Evolutionary conservation across 441 rosid species (phyloP), one percentile per base, ranked within the genome.

Genomic region (Populus tomentosa): DNA sequence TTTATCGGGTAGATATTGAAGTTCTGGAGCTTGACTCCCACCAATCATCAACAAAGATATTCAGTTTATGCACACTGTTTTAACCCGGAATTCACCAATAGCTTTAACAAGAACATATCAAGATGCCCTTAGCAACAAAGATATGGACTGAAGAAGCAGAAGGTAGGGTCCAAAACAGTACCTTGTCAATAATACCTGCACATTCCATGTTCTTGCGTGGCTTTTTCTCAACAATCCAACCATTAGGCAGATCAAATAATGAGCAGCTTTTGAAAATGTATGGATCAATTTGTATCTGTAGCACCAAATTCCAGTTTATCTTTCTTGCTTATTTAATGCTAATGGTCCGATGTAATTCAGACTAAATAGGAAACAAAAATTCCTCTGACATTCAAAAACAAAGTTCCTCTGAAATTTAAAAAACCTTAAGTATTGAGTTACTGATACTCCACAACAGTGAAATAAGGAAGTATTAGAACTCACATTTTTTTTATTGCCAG

Each of bases 191-290:
- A 0, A 50, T 24, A 66, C 71, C 10, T 7, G 83, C 71, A 64
- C 85, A 76, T 6, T 69, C 72, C 67, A 28, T 26, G 73, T 77
- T 84, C 61, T 8, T 75, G 14, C 88, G 83, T 7, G 79, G 87
- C 81, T 67, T 78, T 81, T 80, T 85, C 70, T 84, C 82, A 67
- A 88, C 85, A 1, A 67, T 24, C 95, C 95, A 91, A 80, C 84
- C 85, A 74, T 75, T 75, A 5, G 90, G 91, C 74, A 88, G 86
- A 74, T 78, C 75, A 63, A 89, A 87, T 35, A 73, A 7, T 32
- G 84, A 69, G 33, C 56, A 32, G n/a, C 75, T 74, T 18, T 63
- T 85, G 73, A 82, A 72, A 50, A 80, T 67, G 78, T 20, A n/a
- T 62, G 69, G 79, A 33, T 73, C 20, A 56, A 72, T 77, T 42